These are phyloP conservation scores for Dioscorea alata DNA, from an alignment of 106 monocot species.

Conservation along the genomic window DNA sequence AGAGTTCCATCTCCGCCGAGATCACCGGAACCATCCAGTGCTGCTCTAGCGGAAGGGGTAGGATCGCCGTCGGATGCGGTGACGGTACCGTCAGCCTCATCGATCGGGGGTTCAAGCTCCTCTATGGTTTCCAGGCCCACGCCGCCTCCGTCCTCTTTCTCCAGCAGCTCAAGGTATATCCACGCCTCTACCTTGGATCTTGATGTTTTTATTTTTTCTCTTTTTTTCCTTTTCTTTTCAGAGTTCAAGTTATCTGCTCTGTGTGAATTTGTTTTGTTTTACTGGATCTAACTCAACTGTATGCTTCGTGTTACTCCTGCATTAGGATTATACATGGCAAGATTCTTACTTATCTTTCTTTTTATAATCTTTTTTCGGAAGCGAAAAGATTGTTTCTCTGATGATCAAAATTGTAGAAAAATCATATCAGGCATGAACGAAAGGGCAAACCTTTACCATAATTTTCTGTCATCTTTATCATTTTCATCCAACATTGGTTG, in stretches of 20 bases:
- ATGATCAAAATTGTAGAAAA: too few relatives aligned
- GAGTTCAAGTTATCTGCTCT: neutral
- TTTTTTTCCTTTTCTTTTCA: neutral
- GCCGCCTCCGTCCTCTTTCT: conserved; percentile 63
- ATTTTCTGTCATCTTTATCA: too few relatives aligned
- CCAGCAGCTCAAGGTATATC: conserved; percentile 84
- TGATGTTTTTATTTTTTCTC: neutral
- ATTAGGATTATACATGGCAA: neutral
- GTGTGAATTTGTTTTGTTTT: neutral
- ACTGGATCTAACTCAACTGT: neutral
- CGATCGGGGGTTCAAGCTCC: conserved; percentile 74
- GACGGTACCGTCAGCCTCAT: conserved; percentile 72
- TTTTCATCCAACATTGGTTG: too few relatives aligned
- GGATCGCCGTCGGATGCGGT: conserved; percentile 66
- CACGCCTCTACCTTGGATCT: neutral
- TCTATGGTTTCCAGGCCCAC: conserved; percentile 69
- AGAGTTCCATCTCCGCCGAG: conserved; percentile 46
- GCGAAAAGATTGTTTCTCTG: too few relatives aligned
- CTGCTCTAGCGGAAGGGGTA: conserved; percentile 73
- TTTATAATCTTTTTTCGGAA: too few relatives aligned
- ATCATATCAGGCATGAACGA: too few relatives aligned
- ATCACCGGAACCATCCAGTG: conserved; percentile 45
- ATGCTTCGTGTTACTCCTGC: neutral
- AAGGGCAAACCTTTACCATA: too few relatives aligned
- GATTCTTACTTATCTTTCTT: neutral